These are phyloP conservation scores for Naganishia liquefaciens DNA, from an alignment of 1,284 basidiomycete genomes.

Conservation along the genomic window DNA sequence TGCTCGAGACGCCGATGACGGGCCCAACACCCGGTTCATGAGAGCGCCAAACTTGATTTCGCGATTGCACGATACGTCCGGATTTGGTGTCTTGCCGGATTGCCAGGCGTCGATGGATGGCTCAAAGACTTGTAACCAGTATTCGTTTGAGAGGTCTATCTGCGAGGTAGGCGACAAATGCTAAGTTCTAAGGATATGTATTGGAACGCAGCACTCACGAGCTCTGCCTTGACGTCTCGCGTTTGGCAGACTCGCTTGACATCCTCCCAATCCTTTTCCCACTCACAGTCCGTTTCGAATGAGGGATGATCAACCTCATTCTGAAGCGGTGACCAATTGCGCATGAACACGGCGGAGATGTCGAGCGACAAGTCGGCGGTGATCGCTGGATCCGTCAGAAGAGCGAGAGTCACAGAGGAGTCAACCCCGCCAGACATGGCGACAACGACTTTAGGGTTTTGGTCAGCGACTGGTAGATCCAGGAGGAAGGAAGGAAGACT, in stretches of 20 bases:
- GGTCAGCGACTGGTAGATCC: neutral
- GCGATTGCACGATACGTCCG: slow-evolving; percentile 92
- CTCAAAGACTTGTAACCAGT: slow-evolving; percentile 86
- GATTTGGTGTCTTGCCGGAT: slow-evolving; percentile 80
- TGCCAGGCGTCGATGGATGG: slow-evolving; percentile 77
- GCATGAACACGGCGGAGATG: slow-evolving; percentile 87
- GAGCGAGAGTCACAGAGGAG: slow-evolving; percentile 76
- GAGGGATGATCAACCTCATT: slow-evolving; percentile 41
- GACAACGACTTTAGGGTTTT: slow-evolving; percentile 66
- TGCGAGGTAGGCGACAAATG: slow-evolving; percentile 47
- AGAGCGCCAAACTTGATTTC: slow-evolving; percentile 94
- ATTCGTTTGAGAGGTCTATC: slow-evolving; percentile 80
- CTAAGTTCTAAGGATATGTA: neutral
- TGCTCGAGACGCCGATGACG: neutral
- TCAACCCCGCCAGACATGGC: slow-evolving; percentile 97
- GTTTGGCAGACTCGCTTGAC: slow-evolving; percentile 74
- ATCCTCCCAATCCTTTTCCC: slow-evolving; percentile 93
- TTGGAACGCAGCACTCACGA: slow-evolving; percentile 58
- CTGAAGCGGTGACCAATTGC: slow-evolving; percentile 74
- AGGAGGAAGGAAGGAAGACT: slow-evolving; percentile 6
- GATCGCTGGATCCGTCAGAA: slow-evolving; percentile 63
- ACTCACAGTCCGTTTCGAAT: slow-evolving; percentile 73
- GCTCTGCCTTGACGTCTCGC: slow-evolving; percentile 65
- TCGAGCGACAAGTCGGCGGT: slow-evolving; percentile 58
- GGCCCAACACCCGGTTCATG: slow-evolving; percentile 62